Percentiles rank a stretch among this genome's conserved stretches.
phyloP scores from a whole-genome alignment of 2,329 filamentous ascomycete species.

The Cercospora citrullina region DNA sequence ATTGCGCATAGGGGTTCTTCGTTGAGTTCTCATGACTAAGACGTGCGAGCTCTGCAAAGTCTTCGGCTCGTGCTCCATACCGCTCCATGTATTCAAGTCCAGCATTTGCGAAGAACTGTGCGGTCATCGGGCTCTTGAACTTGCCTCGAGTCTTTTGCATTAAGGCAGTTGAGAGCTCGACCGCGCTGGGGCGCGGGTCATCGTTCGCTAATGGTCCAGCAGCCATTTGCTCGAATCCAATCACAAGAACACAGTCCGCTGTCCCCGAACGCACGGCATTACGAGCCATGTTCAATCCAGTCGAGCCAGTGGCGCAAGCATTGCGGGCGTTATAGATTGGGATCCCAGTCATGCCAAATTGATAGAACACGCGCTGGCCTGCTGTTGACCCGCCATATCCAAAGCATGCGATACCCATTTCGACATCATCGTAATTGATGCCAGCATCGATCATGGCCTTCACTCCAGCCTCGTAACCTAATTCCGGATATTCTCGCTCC shows the following conservation, averaged over 20 bases:
- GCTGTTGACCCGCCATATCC: conserved; percentile 95
- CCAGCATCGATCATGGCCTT: conserved; percentile 81
- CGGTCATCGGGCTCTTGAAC: conserved; percentile 30
- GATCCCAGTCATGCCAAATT: conserved; percentile 95
- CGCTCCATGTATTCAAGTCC: conserved; percentile 91
- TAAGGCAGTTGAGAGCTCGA: conserved; percentile 69
- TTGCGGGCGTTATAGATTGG: conserved; percentile 98
- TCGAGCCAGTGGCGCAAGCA: conserved; percentile 92
- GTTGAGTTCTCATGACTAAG: conserved; percentile 92
- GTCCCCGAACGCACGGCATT: conserved; percentile 78
- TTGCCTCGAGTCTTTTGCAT: conserved; percentile 35
- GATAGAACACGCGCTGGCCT: conserved; percentile 95
- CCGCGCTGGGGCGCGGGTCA: conserved; percentile 84
- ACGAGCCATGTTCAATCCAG: conserved; percentile 79
- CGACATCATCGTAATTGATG: conserved; percentile 94
- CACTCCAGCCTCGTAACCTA: conserved; percentile 87
- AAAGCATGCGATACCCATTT: conserved; percentile 92
- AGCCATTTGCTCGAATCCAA: conserved; percentile 98
- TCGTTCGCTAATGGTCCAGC: conserved; percentile 74
- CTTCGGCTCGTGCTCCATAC: conserved; percentile 75
- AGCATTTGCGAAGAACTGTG: conserved; percentile 91
- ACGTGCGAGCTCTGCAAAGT: conserved; percentile 92
- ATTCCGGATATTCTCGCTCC: conserved; percentile 52
- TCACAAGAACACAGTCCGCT: conserved; percentile 76
- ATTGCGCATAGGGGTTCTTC: conserved; percentile 94